phyloP scores from a whole-genome alignment of 495 filamentous ascomycete species.

The Opeltia flavorubescens region DNA sequence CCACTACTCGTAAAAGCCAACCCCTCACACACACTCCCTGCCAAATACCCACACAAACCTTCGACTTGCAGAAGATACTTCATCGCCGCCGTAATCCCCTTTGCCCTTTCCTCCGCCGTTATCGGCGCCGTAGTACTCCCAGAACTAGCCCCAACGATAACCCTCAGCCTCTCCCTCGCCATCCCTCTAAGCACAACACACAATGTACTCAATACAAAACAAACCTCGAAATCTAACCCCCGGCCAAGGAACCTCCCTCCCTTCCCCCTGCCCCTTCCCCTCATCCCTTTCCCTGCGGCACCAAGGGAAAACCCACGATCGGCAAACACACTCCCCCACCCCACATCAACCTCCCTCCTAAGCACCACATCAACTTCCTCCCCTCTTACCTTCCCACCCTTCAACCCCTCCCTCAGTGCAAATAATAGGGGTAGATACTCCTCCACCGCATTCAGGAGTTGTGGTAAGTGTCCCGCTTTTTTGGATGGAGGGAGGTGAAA shows the following conservation, averaged over 20 bases:
- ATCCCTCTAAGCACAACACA: slow-evolving; percentile 57
- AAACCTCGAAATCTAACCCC: slow-evolving; percentile 72
- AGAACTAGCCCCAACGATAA: slow-evolving; percentile 42
- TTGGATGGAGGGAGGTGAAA: slow-evolving; percentile 59
- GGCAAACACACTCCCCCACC: slow-evolving; percentile 76
- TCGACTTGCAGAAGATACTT: slow-evolving; percentile 64
- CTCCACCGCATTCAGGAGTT: slow-evolving; percentile 50
- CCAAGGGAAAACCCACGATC: slow-evolving; percentile 43
- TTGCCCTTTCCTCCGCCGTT: slow-evolving; percentile 41
- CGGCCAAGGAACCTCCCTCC: slow-evolving; percentile 47
- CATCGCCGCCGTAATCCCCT: slow-evolving; percentile 60
- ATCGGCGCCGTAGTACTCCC: slow-evolving; percentile 25
- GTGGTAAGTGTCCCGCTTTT: slow-evolving; percentile 49
- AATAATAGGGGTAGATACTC: slow-evolving; percentile 71
- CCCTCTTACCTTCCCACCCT: slow-evolving; percentile 28
- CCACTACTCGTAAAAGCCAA: slow-evolving; percentile 7
- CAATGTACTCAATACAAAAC: slow-evolving; percentile 62
- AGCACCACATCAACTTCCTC: slow-evolving; percentile 54
- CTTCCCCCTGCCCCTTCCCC: slow-evolving; percentile 56
- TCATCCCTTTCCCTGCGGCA: slow-evolving; percentile 55
- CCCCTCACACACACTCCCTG: slow-evolving; percentile 11
- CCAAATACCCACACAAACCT: slow-evolving; percentile 59
- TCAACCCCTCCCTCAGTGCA: slow-evolving; percentile 55
- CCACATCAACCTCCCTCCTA: slow-evolving; percentile 40
- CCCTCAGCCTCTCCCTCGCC: slow-evolving; percentile 44